Base-by-base conservation (phyloP, 1,284 basidiomycete species). In the Tilletia walkeri region DNA sequence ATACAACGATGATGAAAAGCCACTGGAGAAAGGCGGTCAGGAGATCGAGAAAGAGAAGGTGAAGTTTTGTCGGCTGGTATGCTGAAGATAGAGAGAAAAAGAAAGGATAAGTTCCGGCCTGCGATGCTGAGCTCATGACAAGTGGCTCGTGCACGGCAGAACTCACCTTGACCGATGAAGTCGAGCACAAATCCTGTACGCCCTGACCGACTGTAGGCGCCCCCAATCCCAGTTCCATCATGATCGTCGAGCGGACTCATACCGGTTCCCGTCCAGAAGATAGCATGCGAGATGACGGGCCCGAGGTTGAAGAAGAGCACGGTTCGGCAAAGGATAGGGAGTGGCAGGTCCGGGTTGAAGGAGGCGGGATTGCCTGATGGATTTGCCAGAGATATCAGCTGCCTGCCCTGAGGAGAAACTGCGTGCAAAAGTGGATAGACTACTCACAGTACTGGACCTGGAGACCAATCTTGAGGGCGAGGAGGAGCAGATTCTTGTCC, bases 131-230 rank as follows among this genome's bases (percentile, higher is more conserved):
- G 3, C 5, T n/a, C n/a, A 18, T 53, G 1, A 4, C 1, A 53
- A 30, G 24, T 30, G 24, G 24, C 24, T 30, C 24, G 24, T 45
- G 41, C 41, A 1, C 14, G 41, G 59, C 12, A 41, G 16, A 41
- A 12, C 6, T n/a, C 39, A 69, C 66, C 65, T 49, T 79, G 79
- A 4, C 76, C 77, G 20, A 80, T 67, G 70, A 79, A 80, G 66
- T 80, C 79, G 54, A 80, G 70, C 10, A 80, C 20, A 49, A 80
- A 70, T n/a, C 59, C 59, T 20, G 59, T 63, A 1, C 59, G 59
- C 9, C 59, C 59, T 39, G 73, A 72, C 53, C 16, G 67, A 54
- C 12, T 38, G 66, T 47, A 72, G 41, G 0, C 69, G 59, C n/a
- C 34, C 30, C 20, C 67, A 18, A 71, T 67, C 10, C 73, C 47